A percentile compares a stretch with the other conserved stretches of the same genome.
Conservation (phyloP, 2,329 filamentous ascomycete species). For the Apiospora malaysiana region DNA sequence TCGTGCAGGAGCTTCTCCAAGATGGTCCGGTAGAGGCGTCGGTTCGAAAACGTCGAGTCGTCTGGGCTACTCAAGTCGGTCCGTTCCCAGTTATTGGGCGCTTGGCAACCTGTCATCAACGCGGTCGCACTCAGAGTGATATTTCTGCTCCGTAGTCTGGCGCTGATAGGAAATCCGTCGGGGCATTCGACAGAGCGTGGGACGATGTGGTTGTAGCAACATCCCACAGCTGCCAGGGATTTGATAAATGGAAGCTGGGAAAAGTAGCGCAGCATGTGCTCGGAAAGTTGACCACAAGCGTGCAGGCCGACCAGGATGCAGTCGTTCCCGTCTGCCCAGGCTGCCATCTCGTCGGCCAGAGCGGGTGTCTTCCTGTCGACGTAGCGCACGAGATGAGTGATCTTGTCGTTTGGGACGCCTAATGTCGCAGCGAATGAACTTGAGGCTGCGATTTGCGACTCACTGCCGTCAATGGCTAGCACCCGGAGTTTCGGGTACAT, state of each 20-base stretch:
- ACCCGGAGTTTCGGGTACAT: conserved; percentile 36
- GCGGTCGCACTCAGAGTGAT: conserved; percentile 39
- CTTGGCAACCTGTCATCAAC: conserved; percentile 42
- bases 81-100: conserved; percentile 41
- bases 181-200: conserved; percentile 44
- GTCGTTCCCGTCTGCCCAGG: conserved; percentile 35
- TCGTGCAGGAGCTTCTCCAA: conserved; percentile 38
- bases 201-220: conserved; percentile 43
- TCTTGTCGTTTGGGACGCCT: conserved; percentile 29
- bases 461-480: conserved; percentile 41
- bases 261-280: conserved; percentile 42
- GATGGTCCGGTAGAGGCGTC: conserved; percentile 37
- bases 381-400: conserved; percentile 36
- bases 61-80: conserved; percentile 26
- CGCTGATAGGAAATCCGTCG: conserved; percentile 46
- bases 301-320: conserved; percentile 43
- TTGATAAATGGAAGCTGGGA: conserved; percentile 30
- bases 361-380: conserved; percentile 34
- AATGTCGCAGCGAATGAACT: conserved; percentile 32
- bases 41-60: conserved; percentile 33
- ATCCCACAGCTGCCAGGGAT: conserved; percentile 37
- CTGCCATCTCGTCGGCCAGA: conserved; percentile 32
- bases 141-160: conserved; percentile 30
- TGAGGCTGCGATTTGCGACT: conserved; percentile 38
- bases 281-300: conserved; percentile 41